phyloP scores from a whole-genome alignment of 164 flowering plant species.

The Chloranthus sessilifolius region DNA sequence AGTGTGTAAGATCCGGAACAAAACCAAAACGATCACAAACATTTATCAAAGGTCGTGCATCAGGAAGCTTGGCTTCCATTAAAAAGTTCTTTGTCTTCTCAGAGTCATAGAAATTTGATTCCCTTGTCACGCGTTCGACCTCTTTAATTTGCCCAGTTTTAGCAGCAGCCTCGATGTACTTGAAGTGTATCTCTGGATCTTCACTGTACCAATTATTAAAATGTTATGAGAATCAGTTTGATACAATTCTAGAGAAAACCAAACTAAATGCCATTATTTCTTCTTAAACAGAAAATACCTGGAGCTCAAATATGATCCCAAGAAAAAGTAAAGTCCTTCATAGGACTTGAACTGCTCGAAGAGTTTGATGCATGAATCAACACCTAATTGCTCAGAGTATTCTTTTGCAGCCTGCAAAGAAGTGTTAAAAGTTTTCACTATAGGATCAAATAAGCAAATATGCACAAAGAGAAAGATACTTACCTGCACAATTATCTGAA shows the following conservation, averaged over 20 bases:
- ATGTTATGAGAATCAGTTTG: slow-evolving; percentile 2
- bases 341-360: slow-evolving; percentile 99
- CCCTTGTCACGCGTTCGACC: slow-evolving; percentile 98
- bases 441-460: slow-evolving; percentile 1
- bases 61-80: slow-evolving; percentile 99
- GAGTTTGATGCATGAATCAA: slow-evolving; percentile 86
- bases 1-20: slow-evolving; percentile 98
- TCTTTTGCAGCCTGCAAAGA: slow-evolving; percentile 82
- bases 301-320: slow-evolving; percentile 95
- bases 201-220: slow-evolving; percentile 49
- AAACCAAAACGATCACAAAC: slow-evolving; percentile 99
- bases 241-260: background rate
- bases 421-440: background rate
- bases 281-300: slow-evolving; percentile 43
- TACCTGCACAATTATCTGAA: slow-evolving; percentile 99
- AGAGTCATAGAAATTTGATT: slow-evolving; percentile 93
- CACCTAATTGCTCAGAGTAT: slow-evolving; percentile 95
- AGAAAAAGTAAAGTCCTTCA: slow-evolving; percentile 94
- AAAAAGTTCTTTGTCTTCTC: slow-evolving; percentile 97
- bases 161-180: slow-evolving; percentile 99
- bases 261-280: background rate
- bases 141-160: slow-evolving; percentile 99
- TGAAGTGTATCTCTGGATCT: slow-evolving; percentile 99
- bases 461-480: background rate
- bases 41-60: slow-evolving; percentile 95